Percentiles rank a stretch among this genome's conserved stretches.
These are phyloP conservation scores for Globisporangium middletonii DNA, from an alignment of 352 stramenopile genomes.

Conservation along the genomic window DNA sequence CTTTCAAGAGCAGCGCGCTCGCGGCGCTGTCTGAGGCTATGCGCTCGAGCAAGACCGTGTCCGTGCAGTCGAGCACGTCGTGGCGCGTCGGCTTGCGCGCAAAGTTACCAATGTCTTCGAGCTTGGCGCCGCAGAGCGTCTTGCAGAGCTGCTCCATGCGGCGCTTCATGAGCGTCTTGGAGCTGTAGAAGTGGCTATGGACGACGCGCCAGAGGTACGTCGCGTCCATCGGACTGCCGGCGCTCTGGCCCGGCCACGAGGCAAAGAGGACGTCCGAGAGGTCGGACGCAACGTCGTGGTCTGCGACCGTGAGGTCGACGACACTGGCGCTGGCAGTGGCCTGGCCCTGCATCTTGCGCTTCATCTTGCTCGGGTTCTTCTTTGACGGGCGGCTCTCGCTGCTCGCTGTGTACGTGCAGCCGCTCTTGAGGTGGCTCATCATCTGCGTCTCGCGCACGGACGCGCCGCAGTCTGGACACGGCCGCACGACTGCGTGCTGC, in stretches of 20 bases:
- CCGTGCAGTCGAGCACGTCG: slow-evolving; percentile 54
- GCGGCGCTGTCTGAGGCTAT: slow-evolving; percentile 7
- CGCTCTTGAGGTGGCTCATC: slow-evolving; percentile 62
- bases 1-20: slow-evolving; percentile 35
- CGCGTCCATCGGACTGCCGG: slow-evolving; percentile 64
- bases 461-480: slow-evolving; percentile 66
- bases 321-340: not conserved
- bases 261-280: slow-evolving; percentile 74
- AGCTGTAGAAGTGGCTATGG: slow-evolving; percentile 62
- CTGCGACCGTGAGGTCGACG: slow-evolving; percentile 21
- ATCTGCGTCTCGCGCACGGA: slow-evolving; percentile 53
- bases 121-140: slow-evolving; percentile 54
- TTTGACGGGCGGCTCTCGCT: slow-evolving; percentile 1
- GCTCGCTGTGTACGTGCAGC: slow-evolving; percentile 21
- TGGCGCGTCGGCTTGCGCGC: slow-evolving; percentile 25
- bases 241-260: slow-evolving; percentile 69
- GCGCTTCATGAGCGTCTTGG: slow-evolving; percentile 55
- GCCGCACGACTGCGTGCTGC: slow-evolving; percentile 27
- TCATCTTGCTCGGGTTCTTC: slow-evolving; percentile 33
- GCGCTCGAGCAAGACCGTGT: slow-evolving; percentile 58
- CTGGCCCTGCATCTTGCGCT: slow-evolving; percentile 25
- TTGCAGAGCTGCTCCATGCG: slow-evolving; percentile 68
- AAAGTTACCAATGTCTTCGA: slow-evolving; percentile 60
- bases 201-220: slow-evolving; percentile 78
- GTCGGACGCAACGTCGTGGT: slow-evolving; percentile 24